Evolutionary conservation across 768 basidiomycete genomes (phyloP), one percentile per base, ranked within the genome.

Genomic region (Guyanaporus albipodus): DNA sequence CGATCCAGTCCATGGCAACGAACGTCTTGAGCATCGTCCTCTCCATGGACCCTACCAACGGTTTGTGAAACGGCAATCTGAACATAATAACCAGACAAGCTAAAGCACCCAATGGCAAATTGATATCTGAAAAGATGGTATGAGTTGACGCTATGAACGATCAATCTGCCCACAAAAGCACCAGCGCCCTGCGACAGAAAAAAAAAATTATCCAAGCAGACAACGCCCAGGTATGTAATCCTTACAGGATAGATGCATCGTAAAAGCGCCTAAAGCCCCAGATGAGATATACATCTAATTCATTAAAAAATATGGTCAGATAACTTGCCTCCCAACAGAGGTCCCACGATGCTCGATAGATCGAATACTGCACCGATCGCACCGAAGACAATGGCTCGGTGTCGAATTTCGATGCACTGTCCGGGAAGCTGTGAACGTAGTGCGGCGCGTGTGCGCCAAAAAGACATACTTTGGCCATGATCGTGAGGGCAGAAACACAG

Each of bases 401-500:
- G 24, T 22, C 32, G 48, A 38, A 55, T 49, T 15, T 44, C 44
- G 31, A 38, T 42, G 17, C 38, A 44, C 54, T 53, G 29, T 39
- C 2, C 27, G 24, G 23, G 6, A 12, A 27, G 21, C 4, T 4
- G 28, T 26, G n/a, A 42, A 27, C 12, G 5, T n/a, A 33, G 6
- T 6, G 18, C 3, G 4, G 23, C 2, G 10, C 6, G 7, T 38
- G 22, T n/a, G 11, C 23, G n/a, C 11, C 21, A 18, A 28, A n/a
- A n/a, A 29, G 6, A 49, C 41, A 19, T 11, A 46, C 54, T 22
- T 55, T 32, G 6, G 52, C 52, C 21, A 49, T 36, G 32, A 53
- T 47, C 2, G 54, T 55, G 32, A 55, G 24, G 29, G 49, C 54
- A 35, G 48, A 49, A 11, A 55, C 42, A 12, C 38, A 68, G 38